Conservation (phyloP, 2,329 filamentous ascomycete species). For the Zopfia rhizophila region DNA sequence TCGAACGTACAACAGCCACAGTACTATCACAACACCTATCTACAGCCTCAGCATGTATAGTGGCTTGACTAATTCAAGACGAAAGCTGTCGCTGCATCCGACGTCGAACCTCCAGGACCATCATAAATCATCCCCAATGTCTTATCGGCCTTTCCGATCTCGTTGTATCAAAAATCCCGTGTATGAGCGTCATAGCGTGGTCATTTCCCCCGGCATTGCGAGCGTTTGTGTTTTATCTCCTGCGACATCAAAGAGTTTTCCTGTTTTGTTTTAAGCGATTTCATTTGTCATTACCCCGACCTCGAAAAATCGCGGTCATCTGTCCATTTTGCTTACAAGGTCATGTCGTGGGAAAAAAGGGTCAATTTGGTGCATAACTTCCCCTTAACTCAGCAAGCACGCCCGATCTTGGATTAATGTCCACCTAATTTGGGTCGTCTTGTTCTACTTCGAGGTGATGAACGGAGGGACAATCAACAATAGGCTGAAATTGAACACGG, state of each 20-base stretch:
- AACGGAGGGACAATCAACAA: slow-evolving; percentile 35
- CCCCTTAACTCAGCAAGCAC: slow-evolving; percentile 5
- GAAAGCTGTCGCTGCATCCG: slow-evolving; percentile 26
- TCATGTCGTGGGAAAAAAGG: slow-evolving; percentile 25
- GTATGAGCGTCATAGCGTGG: slow-evolving; percentile 54
- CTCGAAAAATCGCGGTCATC: slow-evolving; percentile 35
- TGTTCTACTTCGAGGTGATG: slow-evolving; percentile 27
- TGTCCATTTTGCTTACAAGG: slow-evolving; percentile 18
- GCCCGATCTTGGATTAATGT: slow-evolving; percentile 24
- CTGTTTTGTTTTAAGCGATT: slow-evolving; percentile 43
- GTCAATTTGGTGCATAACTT: slow-evolving; percentile 26
- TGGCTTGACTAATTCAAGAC: slow-evolving; percentile 25
- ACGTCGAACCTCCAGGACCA: slow-evolving; percentile 27
- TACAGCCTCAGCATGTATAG: slow-evolving; percentile 49
- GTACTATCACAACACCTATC: slow-evolving; percentile 48
- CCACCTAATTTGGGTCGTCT: slow-evolving; percentile 46
- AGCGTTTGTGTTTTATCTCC: slow-evolving; percentile 46
- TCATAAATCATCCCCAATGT: slow-evolving; percentile 18
- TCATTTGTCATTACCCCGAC: slow-evolving; percentile 46
- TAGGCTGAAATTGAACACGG: slow-evolving; percentile 50
- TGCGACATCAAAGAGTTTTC: slow-evolving; percentile 47
- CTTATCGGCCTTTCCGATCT: slow-evolving; percentile 16
- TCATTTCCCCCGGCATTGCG: slow-evolving; percentile 48
- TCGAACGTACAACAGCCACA: slow-evolving; percentile 42
- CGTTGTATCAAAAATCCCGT: slow-evolving; percentile 51